Base-by-base conservation (phyloP, 768 basidiomycete genomes). In the Leccinum barrowsii region DNA sequence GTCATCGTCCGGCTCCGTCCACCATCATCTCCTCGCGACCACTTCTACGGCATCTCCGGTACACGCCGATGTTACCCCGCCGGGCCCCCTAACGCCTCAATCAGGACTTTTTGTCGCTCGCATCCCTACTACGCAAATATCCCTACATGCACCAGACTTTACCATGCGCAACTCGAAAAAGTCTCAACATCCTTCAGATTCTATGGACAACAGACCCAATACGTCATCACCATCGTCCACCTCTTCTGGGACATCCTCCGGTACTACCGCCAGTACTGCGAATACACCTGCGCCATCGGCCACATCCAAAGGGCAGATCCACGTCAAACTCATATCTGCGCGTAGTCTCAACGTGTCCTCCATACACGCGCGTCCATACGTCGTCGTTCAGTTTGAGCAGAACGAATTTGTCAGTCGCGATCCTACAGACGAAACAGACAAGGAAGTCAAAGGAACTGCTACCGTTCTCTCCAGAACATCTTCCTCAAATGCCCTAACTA, bases 321-420 rank as follows among this genome's bases (percentile, higher is more conserved):
- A 92, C 67, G 89, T 99, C 75, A 98, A 98, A 75, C 85, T 99
- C 70, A 93, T 99, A 74, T 86, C 89, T 63, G 97, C 92, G 12
- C 84, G 92, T 50, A 84, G 82, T 10, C 87, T 99, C 71, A 86
- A 86, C 62, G 87, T 94, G 54, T 80, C 80, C 47, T 81, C 85
- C 13, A 66, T 81, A 46, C 71, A 78, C 61, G 85, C 90, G 4
- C 80, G 85, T 0, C 92, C 94, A 17, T 98, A 99, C 72, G 91
- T 94, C 66, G 95, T 98, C 72, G 94, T 95, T 65, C 90, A 94
- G 74, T 99, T 98, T 75, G 97, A 99, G 78, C 91, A 98, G 75
- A 98, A 94, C 81, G 97, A 99, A 75, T 99, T 98, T 70, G 87
- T 99, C 72, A 87, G 87, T 65, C 79, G 97, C 48, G 92, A 96